Percentiles rank a stretch among this genome's conserved stretches.
phyloP scores from a whole-genome alignment of 2,329 filamentous ascomycete genomes.

The Fusarium anthophilum region DNA sequence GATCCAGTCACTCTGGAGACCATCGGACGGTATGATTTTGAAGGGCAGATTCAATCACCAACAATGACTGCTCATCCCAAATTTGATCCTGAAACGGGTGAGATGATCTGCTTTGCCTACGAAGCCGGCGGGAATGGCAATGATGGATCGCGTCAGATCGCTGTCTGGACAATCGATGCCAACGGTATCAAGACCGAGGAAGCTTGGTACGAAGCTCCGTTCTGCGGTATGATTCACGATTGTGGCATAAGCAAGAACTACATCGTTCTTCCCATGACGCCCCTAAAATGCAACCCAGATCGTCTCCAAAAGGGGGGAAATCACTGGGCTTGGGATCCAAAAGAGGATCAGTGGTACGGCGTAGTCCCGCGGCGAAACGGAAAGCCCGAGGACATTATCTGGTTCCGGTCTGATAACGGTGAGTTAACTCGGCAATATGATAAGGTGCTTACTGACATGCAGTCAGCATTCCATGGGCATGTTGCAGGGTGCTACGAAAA shows the following conservation, averaged over 20 bases:
- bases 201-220: constrained; percentile 12
- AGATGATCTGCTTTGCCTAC: constrained; percentile 4
- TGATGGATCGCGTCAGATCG: background rate
- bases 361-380: constrained; percentile 7
- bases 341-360: background rate
- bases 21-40: background rate
- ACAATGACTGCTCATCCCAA: constrained; percentile 21
- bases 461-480: constrained; percentile 19
- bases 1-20: constrained; percentile 18
- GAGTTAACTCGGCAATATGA: rapidly evolving
- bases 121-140: constrained; percentile 10
- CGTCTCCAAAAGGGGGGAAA: constrained; percentile 4
- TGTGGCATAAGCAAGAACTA: constrained; percentile 18
- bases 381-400: constrained; percentile 4
- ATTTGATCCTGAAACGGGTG: background rate
- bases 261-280: constrained; percentile 11
- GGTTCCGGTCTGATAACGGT: constrained; percentile 16
- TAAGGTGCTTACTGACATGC: background rate
- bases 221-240: constrained; percentile 21
- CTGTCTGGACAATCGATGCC: background rate
- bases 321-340: constrained; percentile 18
- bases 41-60: constrained; percentile 3
- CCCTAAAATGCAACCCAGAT: background rate
- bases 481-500: constrained; percentile 22
- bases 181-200: constrained; percentile 1